These are phyloP conservation scores for Lentithecium fluviatile DNA, from an alignment of 495 filamentous ascomycete genomes.

Conservation along the genomic window DNA sequence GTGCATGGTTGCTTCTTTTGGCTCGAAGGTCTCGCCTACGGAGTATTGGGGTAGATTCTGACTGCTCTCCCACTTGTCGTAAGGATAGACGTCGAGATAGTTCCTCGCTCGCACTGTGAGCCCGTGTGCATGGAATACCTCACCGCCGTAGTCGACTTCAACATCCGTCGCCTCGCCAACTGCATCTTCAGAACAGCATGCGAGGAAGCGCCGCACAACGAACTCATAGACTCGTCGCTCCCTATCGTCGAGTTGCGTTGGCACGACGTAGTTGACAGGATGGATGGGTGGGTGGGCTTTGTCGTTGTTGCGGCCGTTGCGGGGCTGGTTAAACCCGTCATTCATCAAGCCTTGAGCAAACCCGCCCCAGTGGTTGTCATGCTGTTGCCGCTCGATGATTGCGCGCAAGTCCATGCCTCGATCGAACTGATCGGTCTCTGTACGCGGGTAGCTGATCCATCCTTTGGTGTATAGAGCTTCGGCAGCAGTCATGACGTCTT, in stretches of 20 bases:
- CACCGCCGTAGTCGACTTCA: slow-evolving; percentile 81
- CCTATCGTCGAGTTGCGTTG: slow-evolving; percentile 57
- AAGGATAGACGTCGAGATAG: slow-evolving; percentile 92
- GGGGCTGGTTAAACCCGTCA: slow-evolving; percentile 76
- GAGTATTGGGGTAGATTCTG: slow-evolving; percentile 76
- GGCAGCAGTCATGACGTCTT: slow-evolving; percentile 81
- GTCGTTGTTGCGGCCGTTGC: slow-evolving; percentile 84
- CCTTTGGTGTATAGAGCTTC: slow-evolving; percentile 91
- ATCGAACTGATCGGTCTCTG: slow-evolving; percentile 96
- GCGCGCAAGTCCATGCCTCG: slow-evolving; percentile 79
- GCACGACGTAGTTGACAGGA: slow-evolving; percentile 75
- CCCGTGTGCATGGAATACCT: slow-evolving; percentile 75
- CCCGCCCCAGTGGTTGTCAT: slow-evolving; percentile 70
- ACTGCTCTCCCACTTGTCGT: slow-evolving; percentile 92
- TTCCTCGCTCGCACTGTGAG: slow-evolving; percentile 85
- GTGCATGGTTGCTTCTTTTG: slow-evolving; percentile 81
- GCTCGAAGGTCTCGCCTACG: slow-evolving; percentile 76
- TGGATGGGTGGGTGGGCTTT: slow-evolving; percentile 97
- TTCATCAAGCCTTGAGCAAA: slow-evolving; percentile 77
- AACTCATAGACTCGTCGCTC: slow-evolving; percentile 89
- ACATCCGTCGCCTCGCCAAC: slow-evolving; percentile 79
- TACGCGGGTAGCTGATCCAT: slow-evolving; percentile 95
- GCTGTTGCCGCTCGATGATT: slow-evolving; percentile 80
- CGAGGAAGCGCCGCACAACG: slow-evolving; percentile 88
- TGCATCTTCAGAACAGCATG: slow-evolving; percentile 94